Evolutionary conservation across 352 stramenopile genomes (phyloP), one percentile per base, ranked within the genome.

Genomic region (Phytophthora sp.): DNA sequence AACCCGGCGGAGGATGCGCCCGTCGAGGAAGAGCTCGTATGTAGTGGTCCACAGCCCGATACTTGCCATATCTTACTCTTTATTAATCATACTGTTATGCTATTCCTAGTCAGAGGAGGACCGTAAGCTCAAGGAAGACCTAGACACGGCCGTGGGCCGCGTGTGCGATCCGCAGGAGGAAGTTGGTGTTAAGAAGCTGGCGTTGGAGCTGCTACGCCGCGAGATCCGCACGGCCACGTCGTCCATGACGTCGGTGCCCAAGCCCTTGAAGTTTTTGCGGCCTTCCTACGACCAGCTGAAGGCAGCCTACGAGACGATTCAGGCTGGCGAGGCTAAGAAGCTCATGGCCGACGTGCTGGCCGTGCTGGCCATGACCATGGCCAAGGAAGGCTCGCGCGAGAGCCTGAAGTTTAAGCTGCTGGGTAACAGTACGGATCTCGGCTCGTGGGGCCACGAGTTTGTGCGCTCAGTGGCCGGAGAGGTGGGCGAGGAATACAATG

Each of bases 221-320:
- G 97, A 99, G 82, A 98, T 99, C 61, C 88, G 95, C 41, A 97
- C 89, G 30, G 91, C 97, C 21, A 99, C 97, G 57, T 98, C 93
- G 13, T 99, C 94, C 41, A 99, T 99, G 98, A 99, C 98, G 50
- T 98, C 91, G 21, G 98, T 99, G 29, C 98, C 98, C 9, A 99
- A 99, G 87, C 98, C 98, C 30, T 86, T 99, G 41, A 99, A 99
- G 88, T 99, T 99, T 69, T 76, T 99, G 54, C 84, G 94, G 0
- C 97, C 97, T 7, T 97, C 98, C 56, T 99, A 99, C 80, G 90
- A 91, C 24, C 65, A 77, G 20, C 80, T 99, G 13, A 99, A 98
- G 81, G 74, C 71, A 1, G 77, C 83, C 12, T 92, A 86, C 42
- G 77, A 88, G 77, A 42, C 46, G 6, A 73, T 90, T 21, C 51